Conservation (phyloP, 371 early-diverging fungal species). For the Choanephora cucurbitarum region DNA sequence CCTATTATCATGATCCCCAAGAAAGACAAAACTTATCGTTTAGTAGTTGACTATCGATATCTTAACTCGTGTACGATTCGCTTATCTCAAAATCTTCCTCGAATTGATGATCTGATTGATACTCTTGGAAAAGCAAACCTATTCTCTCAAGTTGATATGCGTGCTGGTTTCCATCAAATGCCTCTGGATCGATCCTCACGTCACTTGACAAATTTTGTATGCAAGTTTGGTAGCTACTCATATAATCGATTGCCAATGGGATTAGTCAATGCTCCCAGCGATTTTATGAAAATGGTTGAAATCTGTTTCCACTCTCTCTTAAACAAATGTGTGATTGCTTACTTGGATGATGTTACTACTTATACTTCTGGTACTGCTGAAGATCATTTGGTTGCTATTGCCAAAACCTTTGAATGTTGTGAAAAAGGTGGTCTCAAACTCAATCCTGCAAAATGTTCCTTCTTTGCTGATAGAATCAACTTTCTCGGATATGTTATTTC, state of each 20-base stretch:
- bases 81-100: constrained; percentile 25
- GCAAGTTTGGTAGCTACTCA: constrained; percentile 29
- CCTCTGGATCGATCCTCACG: constrained; percentile 21
- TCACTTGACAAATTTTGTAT: constrained; percentile 51
- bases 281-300: constrained; percentile 38
- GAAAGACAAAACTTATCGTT: background rate
- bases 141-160: constrained; percentile 17
- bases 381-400: background rate
- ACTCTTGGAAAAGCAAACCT: constrained; percentile 11
- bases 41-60: background rate
- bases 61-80: background rate
- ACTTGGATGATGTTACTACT: constrained; percentile 7
- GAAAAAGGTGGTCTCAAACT: background rate
- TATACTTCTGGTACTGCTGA: background rate
- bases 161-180: constrained; percentile 38
- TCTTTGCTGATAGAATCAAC: background rate
- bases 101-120: constrained; percentile 39
- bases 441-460: constrained; percentile 3
- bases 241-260: constrained; percentile 41
- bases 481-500: constrained; percentile 9
- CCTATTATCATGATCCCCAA: constrained; percentile 6
- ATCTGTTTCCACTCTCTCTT: constrained; percentile 26
- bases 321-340: background rate
- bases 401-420: background rate
- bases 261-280: constrained; percentile 33